phyloP scores from a whole-genome alignment of 2,329 filamentous ascomycete genomes.

The Leptoxyphium fumago region DNA sequence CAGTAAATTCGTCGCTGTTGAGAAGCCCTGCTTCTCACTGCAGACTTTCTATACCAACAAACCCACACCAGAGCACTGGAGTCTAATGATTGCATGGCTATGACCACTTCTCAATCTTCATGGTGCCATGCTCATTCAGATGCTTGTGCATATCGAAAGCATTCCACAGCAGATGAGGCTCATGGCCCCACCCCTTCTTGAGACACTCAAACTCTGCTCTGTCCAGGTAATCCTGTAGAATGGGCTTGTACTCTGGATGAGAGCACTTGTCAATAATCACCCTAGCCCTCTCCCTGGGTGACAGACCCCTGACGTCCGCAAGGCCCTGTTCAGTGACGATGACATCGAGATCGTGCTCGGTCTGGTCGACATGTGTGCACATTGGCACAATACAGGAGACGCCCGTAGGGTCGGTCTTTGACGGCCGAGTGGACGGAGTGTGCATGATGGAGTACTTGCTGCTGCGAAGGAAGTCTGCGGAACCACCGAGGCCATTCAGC shows the following conservation, averaged over 20 bases:
- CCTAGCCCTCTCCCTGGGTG: constrained; percentile 62
- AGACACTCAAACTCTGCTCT: constrained; percentile 77
- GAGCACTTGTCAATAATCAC: constrained; percentile 80
- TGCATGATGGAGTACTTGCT: constrained; percentile 88
- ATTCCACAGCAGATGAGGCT: constrained; percentile 78
- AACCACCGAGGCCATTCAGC: constrained; percentile 73
- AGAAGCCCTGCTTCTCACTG: too few relatives aligned
- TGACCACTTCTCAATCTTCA: constrained; percentile 65
- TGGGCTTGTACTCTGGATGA: constrained; percentile 72
- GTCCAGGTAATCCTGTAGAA: constrained; percentile 68
- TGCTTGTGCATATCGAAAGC: constrained; percentile 82
- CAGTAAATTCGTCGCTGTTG: too few relatives aligned
- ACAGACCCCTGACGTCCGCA: constrained; percentile 70
- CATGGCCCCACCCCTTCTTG: constrained; percentile 75
- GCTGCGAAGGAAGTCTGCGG: constrained; percentile 65
- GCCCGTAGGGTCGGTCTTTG: constrained; percentile 68
- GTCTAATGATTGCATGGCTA: not conserved
- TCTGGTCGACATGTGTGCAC: constrained; percentile 86
- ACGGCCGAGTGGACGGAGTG: constrained; percentile 66
- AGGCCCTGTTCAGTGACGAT: constrained; percentile 66
- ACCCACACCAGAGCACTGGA: too few relatives aligned
- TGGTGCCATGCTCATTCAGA: constrained; percentile 66
- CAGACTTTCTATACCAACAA: too few relatives aligned
- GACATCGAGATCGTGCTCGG: constrained; percentile 84
- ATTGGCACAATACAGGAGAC: constrained; percentile 84